A percentile compares a stretch with the other conserved stretches of the same genome.
Conservation (phyloP, 495 filamentous ascomycete genomes). For the Cercophora samala region DNA sequence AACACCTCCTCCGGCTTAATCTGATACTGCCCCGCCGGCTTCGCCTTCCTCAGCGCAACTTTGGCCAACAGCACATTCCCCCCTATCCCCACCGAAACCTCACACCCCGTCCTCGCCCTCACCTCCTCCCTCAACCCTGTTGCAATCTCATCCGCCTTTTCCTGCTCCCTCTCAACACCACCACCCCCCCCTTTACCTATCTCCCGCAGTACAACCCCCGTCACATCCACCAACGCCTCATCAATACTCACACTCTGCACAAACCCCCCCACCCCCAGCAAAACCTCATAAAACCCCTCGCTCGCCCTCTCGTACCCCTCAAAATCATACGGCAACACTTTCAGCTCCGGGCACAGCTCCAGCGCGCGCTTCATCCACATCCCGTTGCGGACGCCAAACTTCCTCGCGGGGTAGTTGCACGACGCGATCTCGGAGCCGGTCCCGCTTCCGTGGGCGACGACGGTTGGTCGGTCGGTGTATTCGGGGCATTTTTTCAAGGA, state of each 20-base stretch:
- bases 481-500: conserved; percentile 75
- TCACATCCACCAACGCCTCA: conserved; percentile 83
- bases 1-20: conserved; percentile 75
- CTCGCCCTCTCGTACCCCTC: conserved; percentile 92
- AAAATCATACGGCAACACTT: conserved; percentile 89
- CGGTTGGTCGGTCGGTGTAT: conserved; percentile 75
- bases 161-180: conserved; percentile 76
- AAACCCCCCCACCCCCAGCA: conserved; percentile 72
- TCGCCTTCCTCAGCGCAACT: conserved; percentile 84
- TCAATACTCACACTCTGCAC: conserved; percentile 97
- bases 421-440: conserved; percentile 92
- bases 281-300: conserved; percentile 76
- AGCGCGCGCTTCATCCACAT: conserved; percentile 97
- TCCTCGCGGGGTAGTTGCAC: conserved; percentile 89
- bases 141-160: conserved; percentile 73
- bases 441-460: conserved; percentile 82
- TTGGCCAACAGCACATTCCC: conserved; percentile 88
- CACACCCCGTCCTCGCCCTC: conserved; percentile 71
- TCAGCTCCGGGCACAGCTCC: conserved; percentile 78
- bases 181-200: conserved; percentile 65
- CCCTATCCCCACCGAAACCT: conserved; percentile 93
- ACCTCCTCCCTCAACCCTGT: conserved; percentile 61
- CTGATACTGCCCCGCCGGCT: conserved; percentile 89
- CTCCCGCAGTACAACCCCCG: conserved; percentile 59
- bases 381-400: conserved; percentile 86